Evolutionary conservation across 2,329 filamentous ascomycete genomes (phyloP), one percentile per base, ranked within the genome.

Genomic region (Mariannaea elegans): DNA sequence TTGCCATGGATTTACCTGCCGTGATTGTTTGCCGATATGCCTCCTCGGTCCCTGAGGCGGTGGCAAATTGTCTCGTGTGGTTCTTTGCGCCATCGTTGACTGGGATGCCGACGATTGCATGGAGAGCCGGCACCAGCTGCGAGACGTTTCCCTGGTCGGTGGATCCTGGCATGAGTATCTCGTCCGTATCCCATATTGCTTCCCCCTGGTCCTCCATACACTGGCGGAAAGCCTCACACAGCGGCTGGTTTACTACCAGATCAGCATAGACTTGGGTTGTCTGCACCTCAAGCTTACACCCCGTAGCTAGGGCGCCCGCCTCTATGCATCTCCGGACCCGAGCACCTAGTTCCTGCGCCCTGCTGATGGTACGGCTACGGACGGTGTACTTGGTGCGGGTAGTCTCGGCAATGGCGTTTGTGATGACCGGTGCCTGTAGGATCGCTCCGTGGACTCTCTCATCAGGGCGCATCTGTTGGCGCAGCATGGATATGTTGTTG

Each of bases 401-500:
- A 18, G 7, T 13, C 7, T 10, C 23, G 6, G 48, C 23, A 7
- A 51, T 42, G 24, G 24, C 48, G n/a, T 51, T 51, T 23, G 42
- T 18, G 10, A 36, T 32, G 16, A 10, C 6, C 16, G 23, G 23
- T 3, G 24, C 48, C n/a, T 42, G 36, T 7, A 42, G 8, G n/a
- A 51, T 51, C 7, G 14, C 32, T 3, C 48, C 48, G 14, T 51
- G 48, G 27, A 51, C 42, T 14, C 48, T 14, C 38, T 51, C 48
- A 3, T 10, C 7, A 3, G 48, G 24, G 10, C 21, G 24, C 14
- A 51, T 51, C 36, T 51, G 48, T 36, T 51, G 48, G 9, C 48
- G 36, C 16, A 51, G 48, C 36, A 51, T 51, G 6, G 48, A 51
- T 7, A 51, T 19, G 24, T 42, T 51, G 48, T 12, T 23, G 27